These are phyloP conservation scores for Trichoderma reesei DNA, from an alignment of 495 filamentous ascomycete genomes.

Conservation along the genomic window DNA sequence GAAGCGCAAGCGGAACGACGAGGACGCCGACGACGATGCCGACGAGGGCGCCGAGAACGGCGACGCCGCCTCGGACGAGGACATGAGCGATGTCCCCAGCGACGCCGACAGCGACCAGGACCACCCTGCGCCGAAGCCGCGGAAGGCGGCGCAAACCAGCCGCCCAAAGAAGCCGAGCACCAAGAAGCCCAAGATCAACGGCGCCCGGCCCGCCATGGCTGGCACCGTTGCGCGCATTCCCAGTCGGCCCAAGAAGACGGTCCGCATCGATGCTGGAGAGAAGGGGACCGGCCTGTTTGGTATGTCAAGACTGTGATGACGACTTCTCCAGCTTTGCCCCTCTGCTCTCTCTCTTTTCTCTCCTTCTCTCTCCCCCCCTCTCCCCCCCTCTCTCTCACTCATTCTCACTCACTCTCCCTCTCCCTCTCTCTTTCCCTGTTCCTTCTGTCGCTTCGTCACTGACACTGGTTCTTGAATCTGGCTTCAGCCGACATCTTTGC, in stretches of 20 bases:
- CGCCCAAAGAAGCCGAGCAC: conserved; percentile 47
- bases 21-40: conserved; percentile 37
- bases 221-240: conserved; percentile 43
- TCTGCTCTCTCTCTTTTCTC: too few relatives aligned
- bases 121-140: conserved; percentile 21
- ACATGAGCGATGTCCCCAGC: conserved; percentile 36
- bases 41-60: conserved; percentile 46
- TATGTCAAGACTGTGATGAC: too few relatives aligned
- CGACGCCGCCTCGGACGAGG: conserved; percentile 42
- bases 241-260: conserved; percentile 52
- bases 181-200: conserved; percentile 71
- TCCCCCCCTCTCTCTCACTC: neutral
- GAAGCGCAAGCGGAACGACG: conserved; percentile 48
- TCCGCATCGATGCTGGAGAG: conserved; percentile 37
- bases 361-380: neutral
- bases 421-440: too few relatives aligned
- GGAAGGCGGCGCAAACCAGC: conserved; percentile 26
- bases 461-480: conserved; percentile 14
- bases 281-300: conserved; percentile 67
- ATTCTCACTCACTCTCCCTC: too few relatives aligned
- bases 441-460: conserved; percentile 14
- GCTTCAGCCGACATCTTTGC: conserved; percentile 68
- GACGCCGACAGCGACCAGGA: conserved; percentile 37
- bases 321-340: too few relatives aligned
- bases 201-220: conserved; percentile 38